Evolutionary conservation across 306 rosid genomes (phyloP).

Genomic region (Acmispon strigosus): DNA sequence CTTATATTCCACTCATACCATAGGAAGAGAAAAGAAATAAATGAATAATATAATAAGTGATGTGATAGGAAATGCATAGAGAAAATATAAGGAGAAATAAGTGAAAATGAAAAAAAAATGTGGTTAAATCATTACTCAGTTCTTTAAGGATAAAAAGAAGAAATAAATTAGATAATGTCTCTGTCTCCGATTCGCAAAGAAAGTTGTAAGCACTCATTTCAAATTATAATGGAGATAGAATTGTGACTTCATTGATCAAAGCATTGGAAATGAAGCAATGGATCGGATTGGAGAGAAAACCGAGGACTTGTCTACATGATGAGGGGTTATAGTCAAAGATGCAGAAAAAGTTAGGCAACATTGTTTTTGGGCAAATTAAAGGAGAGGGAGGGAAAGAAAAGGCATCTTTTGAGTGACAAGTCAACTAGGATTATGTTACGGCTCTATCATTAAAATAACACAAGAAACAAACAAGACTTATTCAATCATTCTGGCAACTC

Average conservation of each 20-base stretch:
- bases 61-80: no score
- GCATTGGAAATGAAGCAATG: conserved; percentile 10
- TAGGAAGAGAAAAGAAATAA: no score
- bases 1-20: no score
- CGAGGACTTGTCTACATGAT: not conserved
- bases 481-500: conserved; percentile 22
- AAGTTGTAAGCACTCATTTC: conserved; percentile 11
- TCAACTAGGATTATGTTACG: conserved; percentile 36
- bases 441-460: conserved; percentile 10
- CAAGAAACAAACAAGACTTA: conserved; percentile 7
- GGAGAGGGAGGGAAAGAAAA: not conserved
- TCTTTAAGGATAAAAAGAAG: no score
- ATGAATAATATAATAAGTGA: no score
- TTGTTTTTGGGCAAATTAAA: conserved; percentile 31
- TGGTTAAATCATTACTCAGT: no score
- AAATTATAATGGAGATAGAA: not conserved
- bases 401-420: conserved; percentile 41
- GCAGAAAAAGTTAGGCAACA: conserved; percentile 30
- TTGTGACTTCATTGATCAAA: not conserved
- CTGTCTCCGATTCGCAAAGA: not conserved
- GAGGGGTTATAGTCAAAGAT: conserved; percentile 31
- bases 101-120: no score
- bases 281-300: conserved; percentile 16
- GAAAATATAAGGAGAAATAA: no score
- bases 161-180: not conserved